These are phyloP conservation scores for Casuarina cunninghamiana DNA, from an alignment of 306 rosid genomes.

Conservation along the genomic window DNA sequence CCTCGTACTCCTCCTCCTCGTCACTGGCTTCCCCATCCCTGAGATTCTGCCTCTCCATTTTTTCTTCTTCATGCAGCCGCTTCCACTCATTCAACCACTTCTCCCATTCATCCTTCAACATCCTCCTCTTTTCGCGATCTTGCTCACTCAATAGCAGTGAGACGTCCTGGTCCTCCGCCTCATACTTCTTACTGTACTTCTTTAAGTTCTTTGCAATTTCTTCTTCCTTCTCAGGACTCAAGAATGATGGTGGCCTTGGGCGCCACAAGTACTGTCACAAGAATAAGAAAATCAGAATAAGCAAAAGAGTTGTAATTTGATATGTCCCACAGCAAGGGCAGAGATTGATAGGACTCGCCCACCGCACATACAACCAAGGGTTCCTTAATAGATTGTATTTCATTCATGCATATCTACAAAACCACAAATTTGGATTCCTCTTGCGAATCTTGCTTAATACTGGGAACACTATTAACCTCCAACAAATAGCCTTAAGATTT, in stretches of 20 bases:
- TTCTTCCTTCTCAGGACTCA: conserved; percentile 83
- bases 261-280: conserved; percentile 75
- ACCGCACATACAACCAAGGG: background rate
- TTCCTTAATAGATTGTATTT: no score
- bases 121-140: conserved; percentile 74
- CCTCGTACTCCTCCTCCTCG: conserved; percentile 92
- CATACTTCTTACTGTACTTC: conserved; percentile 90
- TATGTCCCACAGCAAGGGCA: background rate
- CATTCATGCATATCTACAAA: no score
- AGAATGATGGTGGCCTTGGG: conserved; percentile 77
- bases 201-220: conserved; percentile 85
- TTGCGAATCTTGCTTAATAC: background rate
- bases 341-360: background rate
- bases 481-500: no score
- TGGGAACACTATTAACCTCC: background rate
- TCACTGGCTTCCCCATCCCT: conserved; percentile 92
- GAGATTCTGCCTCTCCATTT: conserved; percentile 46
- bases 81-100: conserved; percentile 80
- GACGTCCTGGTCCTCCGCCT: conserved; percentile 89
- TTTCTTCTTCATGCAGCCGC: conserved; percentile 55
- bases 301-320: background rate
- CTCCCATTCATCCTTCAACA: conserved; percentile 87
- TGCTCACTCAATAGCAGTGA: conserved; percentile 76
- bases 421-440: background rate
- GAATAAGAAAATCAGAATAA: background rate